Base-by-base conservation (phyloP, 768 basidiomycete genomes). In the Cytidiella melzeri region DNA sequence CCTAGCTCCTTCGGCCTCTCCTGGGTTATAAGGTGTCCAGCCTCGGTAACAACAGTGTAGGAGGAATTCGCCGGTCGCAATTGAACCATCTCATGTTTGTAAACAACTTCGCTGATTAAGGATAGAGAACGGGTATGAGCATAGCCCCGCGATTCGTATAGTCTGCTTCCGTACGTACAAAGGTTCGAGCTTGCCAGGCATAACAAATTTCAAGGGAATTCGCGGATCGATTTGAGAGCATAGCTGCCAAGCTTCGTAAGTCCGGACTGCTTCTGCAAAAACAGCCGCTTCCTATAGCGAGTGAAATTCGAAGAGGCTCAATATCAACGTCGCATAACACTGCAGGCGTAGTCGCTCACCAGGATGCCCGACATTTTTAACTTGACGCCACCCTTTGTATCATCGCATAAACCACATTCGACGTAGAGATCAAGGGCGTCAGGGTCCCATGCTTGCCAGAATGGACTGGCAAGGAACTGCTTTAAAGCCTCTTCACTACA, bases 381-480 rank as follows among this genome's bases (percentile, higher is more conserved):
- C 38, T 62, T 70, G 9, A 80, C 73, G 1, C 69, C 65, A 0
- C 74, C 72, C 13, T 64, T 45, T 52, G 66, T 34, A 55, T 65
- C 60, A 9, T 60, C 58, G 53, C 72, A 69, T 4, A 84, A 66
- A 3, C 73, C 87, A 51, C 78, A 72, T 24, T 83, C 73, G 48
- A 87, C 66, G 58, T 90, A 91, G 18, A 70, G 48, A 34, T 70
- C 65, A 23, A 92, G 69, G 3, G 77, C 80, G 0, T 70, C 74
- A 0, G 80, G 77, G 59, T 90, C 73, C 90, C 89, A 92, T 1
- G 72, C 66, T 2, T 59, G 55, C 63, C 92, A 93, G 73, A 91
- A 92, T 0, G 82, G 74, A 25, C 69, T 76, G 45, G 69, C 64
- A 44, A 60, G 53, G 58, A 90, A 76, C 5, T 64, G 55, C 7